A percentile compares a stretch with the other conserved stretches of the same genome.
Conservation (phyloP, 345 rosid genomes). For the Zanthoxylum bungeanum region DNA sequence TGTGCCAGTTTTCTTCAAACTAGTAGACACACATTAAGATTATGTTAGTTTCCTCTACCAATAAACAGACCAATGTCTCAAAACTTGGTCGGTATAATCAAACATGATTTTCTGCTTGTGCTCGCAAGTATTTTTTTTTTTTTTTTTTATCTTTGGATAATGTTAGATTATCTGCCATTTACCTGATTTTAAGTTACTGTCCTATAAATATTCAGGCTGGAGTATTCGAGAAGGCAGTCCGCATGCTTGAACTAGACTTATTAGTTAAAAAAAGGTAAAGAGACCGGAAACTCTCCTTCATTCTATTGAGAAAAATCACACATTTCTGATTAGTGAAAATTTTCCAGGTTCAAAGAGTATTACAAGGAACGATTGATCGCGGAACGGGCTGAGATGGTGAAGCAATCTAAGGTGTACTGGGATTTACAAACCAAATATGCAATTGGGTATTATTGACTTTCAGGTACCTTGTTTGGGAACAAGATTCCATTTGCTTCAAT, state of each 20-base stretch:
- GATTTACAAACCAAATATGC: constrained; percentile 53
- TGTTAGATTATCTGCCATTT: not conserved
- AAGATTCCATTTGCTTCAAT: not conserved
- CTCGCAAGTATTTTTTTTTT: not conserved
- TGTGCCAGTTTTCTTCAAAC: not conserved
- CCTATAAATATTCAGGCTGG: constrained; percentile 49
- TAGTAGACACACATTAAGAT: too few species aligned
- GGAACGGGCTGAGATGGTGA: constrained; percentile 63
- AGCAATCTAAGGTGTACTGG: constrained; percentile 80
- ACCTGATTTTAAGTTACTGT: not conserved
- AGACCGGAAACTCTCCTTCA: not conserved
- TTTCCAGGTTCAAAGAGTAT: constrained; percentile 61
- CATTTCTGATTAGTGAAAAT: not conserved
- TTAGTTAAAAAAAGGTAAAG: constrained; percentile 61
- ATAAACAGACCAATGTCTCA: not conserved
- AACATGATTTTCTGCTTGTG: not conserved
- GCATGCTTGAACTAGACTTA: constrained; percentile 71
- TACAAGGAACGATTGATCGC: constrained; percentile 63
- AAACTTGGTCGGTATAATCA: not conserved
- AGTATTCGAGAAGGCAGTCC: constrained; percentile 68
- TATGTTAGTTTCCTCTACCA: too few species aligned
- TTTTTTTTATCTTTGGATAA: not conserved
- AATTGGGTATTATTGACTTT: constrained; percentile 48
- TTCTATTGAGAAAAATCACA: not conserved
- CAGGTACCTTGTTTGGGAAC: not conserved